Base-by-base conservation (phyloP, 345 rosid genomes). In the Stellera chamaejasme region DNA sequence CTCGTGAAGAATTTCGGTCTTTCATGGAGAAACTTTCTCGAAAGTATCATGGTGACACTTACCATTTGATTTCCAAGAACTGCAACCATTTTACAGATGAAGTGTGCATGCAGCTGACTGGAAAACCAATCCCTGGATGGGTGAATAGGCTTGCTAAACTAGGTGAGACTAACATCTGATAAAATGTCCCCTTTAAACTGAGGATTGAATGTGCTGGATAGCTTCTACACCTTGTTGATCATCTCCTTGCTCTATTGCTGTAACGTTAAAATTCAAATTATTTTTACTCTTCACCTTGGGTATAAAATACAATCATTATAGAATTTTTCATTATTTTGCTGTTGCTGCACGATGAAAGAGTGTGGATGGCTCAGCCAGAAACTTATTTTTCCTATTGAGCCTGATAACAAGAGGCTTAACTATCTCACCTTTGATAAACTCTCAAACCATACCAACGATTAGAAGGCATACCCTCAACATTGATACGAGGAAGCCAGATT, bases 51-150 rank as follows among this genome's bases (percentile, higher is more conserved):
- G 97, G 99, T 42, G 94, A 93, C 56, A 74, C 87, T 5, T 93
- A 93, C 66, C 97, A 83, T 83, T 80, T 93, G 84, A 89, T 93
- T 69, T 86, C 94, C 63, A 93, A 93, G 82, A 93, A 93, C 59
- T 93, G 99, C 79, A 93, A 93, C 72, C 99, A 89, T 80, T 93
- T 93, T 64, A 78, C 96, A 0, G 81, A 87, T 60, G 96, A 93
- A 59, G 92, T 84, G 23, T 78, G 88, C 63, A 28, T 51, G 72
- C 80, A 56, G 68, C 74, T 93, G 45, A 84, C 88, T 3, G 96
- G 99, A 64, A 87, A 84, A 76, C 73, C 82, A 52, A 83, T 89
- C 62, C 99, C 99, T 13, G 96, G 96, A 72, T 93, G 96, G 97
- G 83, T 93, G 53, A 93, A 87, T 70, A 81, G 99, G 28, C 72